Percentiles rank a stretch among this genome's conserved stretches.
Conservation (phyloP, 2,329 filamentous ascomycete species). For the Cladosporium sphaerospermum region DNA sequence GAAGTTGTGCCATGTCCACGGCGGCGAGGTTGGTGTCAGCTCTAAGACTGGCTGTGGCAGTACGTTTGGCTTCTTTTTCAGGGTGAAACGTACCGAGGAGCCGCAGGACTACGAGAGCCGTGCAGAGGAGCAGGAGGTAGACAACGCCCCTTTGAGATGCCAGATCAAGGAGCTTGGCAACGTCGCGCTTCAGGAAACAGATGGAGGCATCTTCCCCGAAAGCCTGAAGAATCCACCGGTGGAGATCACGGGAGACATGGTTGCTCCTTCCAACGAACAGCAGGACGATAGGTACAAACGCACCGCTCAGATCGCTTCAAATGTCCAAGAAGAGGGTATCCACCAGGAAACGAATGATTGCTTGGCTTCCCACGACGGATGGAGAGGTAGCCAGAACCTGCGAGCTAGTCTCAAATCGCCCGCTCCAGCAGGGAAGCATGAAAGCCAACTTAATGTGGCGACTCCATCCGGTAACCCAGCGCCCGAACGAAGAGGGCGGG, state of each 20-base stretch:
- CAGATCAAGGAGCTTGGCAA: conserved; percentile 10
- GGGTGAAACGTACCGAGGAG: conserved; percentile 35
- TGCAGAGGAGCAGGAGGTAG: conserved; percentile 15
- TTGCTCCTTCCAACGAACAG: neutral
- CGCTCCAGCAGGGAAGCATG: neutral
- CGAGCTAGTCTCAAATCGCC: fast-evolving
- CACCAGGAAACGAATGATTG: neutral
- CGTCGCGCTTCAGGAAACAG: conserved; percentile 5
- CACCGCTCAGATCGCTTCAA: neutral
- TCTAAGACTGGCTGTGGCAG: conserved; percentile 54
- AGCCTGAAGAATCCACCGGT: conserved; percentile 30
- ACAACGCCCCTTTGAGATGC: neutral
- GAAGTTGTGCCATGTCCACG: conserved; percentile 60
- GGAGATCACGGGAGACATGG: conserved; percentile 15
- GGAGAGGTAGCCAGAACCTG: neutral
- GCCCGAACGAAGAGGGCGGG: neutral
- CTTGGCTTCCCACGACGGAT: neutral
- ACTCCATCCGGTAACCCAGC: neutral
- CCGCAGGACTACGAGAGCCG: conserved; percentile 30
- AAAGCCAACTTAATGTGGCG: neutral
- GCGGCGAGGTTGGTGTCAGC: conserved; percentile 62
- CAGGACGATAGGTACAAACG: neutral
- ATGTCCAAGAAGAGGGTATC: neutral
- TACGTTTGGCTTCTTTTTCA: conserved; percentile 61
- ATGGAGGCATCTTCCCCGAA: conserved; percentile 17